A percentile compares a stretch with the other conserved stretches of the same genome.
These are phyloP conservation scores for Chlorella sp. DNA, from an alignment of 139 green algal species.

Conservation along the genomic window DNA sequence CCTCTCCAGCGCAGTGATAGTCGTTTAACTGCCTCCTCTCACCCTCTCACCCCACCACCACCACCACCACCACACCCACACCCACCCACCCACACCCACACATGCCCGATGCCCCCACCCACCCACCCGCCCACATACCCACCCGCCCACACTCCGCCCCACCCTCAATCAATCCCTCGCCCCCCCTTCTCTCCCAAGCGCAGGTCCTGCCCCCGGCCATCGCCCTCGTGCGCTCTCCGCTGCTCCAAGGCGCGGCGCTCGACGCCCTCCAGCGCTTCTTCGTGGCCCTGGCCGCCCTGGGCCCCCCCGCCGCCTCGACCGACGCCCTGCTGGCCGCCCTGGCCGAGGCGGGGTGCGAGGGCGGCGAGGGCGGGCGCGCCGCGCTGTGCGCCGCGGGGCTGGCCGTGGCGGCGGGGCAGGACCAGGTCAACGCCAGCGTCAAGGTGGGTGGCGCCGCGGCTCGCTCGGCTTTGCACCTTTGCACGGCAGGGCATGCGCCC, in stretches of 20 bases:
- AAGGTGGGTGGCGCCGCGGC: too few species aligned
- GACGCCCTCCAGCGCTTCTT: conserved; percentile 81
- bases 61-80: too few species aligned
- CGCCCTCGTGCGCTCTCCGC: conserved; percentile 69
- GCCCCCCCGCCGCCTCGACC: conserved; percentile 3
- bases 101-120: not conserved
- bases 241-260: conserved; percentile 75
- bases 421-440: conserved; percentile 41
- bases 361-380: conserved; percentile 45
- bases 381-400: conserved; percentile 84
- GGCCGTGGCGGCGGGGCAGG: conserved; percentile 46
- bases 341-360: conserved; percentile 39
- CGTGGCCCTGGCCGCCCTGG: conserved; percentile 51
- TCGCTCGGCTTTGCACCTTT: too few species aligned
- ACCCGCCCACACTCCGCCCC: too few species aligned
- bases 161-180: not conserved
- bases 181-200: not conserved
- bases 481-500: too few species aligned
- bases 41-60: too few species aligned
- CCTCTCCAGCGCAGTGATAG: too few species aligned
- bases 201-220: conserved; percentile 62
- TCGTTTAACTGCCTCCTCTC: too few species aligned
- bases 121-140: not conserved
- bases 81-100: not conserved
- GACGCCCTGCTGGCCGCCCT: conserved; percentile 14